These are phyloP conservation scores for Solanum aculeatissimum DNA, from an alignment of 305 asterid species.

Conservation along the genomic window DNA sequence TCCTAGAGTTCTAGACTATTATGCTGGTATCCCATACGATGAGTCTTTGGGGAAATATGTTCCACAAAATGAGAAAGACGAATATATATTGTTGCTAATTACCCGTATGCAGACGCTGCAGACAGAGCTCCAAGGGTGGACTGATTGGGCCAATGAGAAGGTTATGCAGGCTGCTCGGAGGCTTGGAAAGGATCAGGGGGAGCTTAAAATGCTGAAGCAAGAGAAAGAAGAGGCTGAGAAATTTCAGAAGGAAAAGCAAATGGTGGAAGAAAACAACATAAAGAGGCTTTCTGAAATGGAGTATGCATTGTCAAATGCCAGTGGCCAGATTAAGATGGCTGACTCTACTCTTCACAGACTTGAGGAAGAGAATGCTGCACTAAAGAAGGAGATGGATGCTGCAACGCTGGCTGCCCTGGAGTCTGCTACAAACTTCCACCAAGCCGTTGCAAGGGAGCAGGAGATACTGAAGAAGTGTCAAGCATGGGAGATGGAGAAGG, in stretches of 20 bases:
- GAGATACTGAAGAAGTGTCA: slow-evolving; percentile 36
- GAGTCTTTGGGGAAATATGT: slow-evolving; percentile 30
- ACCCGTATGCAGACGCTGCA: slow-evolving; percentile 30
- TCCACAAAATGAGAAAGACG: slow-evolving; percentile 44
- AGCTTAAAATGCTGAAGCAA: slow-evolving; percentile 53
- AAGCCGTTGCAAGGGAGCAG: slow-evolving; percentile 42
- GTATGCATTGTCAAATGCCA: slow-evolving; percentile 33
- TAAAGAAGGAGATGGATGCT: slow-evolving; percentile 34
- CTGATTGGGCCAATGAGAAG: slow-evolving; percentile 63
- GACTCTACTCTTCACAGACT: slow-evolving; percentile 24
- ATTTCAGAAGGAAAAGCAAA: slow-evolving; percentile 44
- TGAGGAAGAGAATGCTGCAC: slow-evolving; percentile 34
- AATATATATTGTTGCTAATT: slow-evolving; percentile 30
- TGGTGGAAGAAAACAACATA: slow-evolving; percentile 35
- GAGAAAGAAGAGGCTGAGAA: slow-evolving; percentile 56
- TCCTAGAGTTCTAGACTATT: slow-evolving; percentile 23
- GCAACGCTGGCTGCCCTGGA: slow-evolving; percentile 21
- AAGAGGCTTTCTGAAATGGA: slow-evolving; percentile 64
- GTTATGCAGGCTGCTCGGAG: slow-evolving; percentile 62
- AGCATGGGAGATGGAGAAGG: slow-evolving; percentile 27
- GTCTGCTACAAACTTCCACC: slow-evolving; percentile 31
- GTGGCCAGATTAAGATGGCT: slow-evolving; percentile 33
- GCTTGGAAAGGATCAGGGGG: slow-evolving; percentile 54
- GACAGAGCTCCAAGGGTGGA: slow-evolving; percentile 51
- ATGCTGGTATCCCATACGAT: slow-evolving; percentile 38